Conservation (phyloP, 169 alveolate genomes). For the Eimeria zaria region DNA sequence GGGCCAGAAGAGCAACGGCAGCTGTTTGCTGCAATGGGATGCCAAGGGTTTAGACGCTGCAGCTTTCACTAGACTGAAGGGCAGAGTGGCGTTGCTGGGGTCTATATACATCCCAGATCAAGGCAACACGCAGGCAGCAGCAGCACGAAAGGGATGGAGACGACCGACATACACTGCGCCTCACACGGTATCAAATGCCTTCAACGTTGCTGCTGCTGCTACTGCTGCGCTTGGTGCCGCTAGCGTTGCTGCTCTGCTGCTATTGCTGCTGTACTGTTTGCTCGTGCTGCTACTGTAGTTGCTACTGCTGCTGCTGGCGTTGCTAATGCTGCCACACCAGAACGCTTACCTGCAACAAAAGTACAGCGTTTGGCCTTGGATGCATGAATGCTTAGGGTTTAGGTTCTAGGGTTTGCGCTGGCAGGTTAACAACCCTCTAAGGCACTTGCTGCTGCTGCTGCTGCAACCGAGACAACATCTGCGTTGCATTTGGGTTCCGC, state of each 20-base stretch:
- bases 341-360: slow-evolving; percentile 16
- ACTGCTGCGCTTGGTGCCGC: not conserved
- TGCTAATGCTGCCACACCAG: not conserved
- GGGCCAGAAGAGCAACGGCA: slow-evolving; percentile 85
- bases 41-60: slow-evolving; percentile 73
- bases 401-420: slow-evolving; percentile 1
- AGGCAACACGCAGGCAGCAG: slow-evolving; percentile 4
- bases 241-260: not conserved
- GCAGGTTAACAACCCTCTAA: slow-evolving; percentile 71
- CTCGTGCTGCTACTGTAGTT: not conserved
- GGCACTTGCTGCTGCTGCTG: slow-evolving; percentile 69
- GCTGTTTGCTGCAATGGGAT: slow-evolving; percentile 77
- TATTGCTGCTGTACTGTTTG: not conserved
- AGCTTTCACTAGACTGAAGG: slow-evolving; percentile 61
- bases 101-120: slow-evolving; percentile 44
- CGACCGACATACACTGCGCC: slow-evolving; percentile 63
- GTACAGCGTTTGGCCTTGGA: not conserved
- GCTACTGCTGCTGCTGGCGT: not conserved
- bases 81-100: slow-evolving; percentile 80
- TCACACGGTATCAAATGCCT: slow-evolving; percentile 46
- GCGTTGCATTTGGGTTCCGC: slow-evolving; percentile 76
- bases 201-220: slow-evolving; percentile 34
- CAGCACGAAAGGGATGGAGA: slow-evolving; percentile 44
- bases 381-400: slow-evolving; percentile 11
- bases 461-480: slow-evolving; percentile 41